phyloP scores from a whole-genome alignment of 2,329 filamentous ascomycete species.

The Raffaelea arxii region DNA sequence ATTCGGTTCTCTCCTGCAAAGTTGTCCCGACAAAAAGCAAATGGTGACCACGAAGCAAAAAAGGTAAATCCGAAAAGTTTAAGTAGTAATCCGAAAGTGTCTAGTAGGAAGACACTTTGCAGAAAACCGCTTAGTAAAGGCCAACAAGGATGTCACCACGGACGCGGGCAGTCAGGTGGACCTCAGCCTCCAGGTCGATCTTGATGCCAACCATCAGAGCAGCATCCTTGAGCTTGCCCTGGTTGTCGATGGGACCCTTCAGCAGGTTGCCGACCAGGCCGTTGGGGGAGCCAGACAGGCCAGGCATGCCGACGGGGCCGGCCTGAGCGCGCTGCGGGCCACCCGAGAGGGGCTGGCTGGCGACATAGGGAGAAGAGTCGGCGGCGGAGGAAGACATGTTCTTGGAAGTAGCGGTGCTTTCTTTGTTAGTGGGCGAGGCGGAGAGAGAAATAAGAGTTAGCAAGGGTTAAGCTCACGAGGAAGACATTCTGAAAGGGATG shows the following conservation, averaged over 20 bases:
- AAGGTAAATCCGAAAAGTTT: not conserved
- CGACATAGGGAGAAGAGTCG: not conserved
- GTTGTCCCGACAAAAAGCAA: not conserved
- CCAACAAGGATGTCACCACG: constrained; percentile 52
- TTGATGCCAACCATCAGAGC: constrained; percentile 53
- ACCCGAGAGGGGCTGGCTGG: not conserved
- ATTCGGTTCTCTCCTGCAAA: not conserved
- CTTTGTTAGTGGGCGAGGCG: no score
- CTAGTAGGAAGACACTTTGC: not conserved
- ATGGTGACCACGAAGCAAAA: not conserved
- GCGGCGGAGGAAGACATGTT: constrained; percentile 8
- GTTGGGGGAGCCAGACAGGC: constrained; percentile 25
- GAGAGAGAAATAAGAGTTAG: not conserved
- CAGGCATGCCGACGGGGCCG: constrained; percentile 20
- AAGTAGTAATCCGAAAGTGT: not conserved
- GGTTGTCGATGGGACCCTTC: constrained; percentile 45
- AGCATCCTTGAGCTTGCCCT: constrained; percentile 47
- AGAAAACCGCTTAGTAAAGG: constrained; percentile 31
- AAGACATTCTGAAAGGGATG: constrained; percentile 8
- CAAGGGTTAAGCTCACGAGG: constrained; percentile 8
- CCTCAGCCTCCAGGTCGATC: constrained; percentile 52
- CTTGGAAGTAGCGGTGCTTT: no score
- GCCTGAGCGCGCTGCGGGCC: constrained; percentile 6
- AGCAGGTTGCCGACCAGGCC: constrained; percentile 35
- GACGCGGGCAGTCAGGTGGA: constrained; percentile 50